phyloP scores from a whole-genome alignment of 768 basidiomycete species.

The Boletus eberwhitei region DNA sequence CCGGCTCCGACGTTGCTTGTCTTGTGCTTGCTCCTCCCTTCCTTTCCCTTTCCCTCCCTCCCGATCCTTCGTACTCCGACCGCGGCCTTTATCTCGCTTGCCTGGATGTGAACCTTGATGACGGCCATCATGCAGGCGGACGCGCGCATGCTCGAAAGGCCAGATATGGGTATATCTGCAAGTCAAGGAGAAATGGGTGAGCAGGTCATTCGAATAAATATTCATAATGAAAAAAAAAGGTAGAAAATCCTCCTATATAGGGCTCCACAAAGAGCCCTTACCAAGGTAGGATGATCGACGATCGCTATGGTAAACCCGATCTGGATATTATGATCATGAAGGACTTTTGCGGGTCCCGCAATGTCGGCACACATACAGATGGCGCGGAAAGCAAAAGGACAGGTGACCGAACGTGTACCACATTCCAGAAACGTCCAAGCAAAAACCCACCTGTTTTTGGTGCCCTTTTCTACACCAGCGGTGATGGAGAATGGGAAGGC shows the following conservation, averaged over 20 bases:
- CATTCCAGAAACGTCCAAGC: neutral
- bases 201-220: neutral
- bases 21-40: constrained; percentile 4
- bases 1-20: constrained; percentile 15
- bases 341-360: neutral
- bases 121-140: constrained; percentile 53
- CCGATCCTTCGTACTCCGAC: constrained; percentile 11
- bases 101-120: constrained; percentile 29
- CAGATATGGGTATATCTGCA: constrained; percentile 91
- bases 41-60: constrained; percentile 2
- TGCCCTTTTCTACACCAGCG: constrained; percentile 91
- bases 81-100: constrained; percentile 20
- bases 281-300: constrained; percentile 4
- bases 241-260: neutral
- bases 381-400: too few relatives aligned
- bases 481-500: constrained; percentile 88
- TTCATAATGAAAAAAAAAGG: neutral
- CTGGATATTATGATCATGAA: neutral
- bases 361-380: too few relatives aligned
- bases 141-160: constrained; percentile 95
- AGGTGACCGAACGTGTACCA: neutral
- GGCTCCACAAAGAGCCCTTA: neutral
- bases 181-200: constrained; percentile 1
- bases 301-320: neutral
- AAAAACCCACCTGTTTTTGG: constrained; percentile 78